Evolutionary conservation across 2,329 filamentous ascomycete genomes (phyloP).

Genomic region (Aspergillus fructus): DNA sequence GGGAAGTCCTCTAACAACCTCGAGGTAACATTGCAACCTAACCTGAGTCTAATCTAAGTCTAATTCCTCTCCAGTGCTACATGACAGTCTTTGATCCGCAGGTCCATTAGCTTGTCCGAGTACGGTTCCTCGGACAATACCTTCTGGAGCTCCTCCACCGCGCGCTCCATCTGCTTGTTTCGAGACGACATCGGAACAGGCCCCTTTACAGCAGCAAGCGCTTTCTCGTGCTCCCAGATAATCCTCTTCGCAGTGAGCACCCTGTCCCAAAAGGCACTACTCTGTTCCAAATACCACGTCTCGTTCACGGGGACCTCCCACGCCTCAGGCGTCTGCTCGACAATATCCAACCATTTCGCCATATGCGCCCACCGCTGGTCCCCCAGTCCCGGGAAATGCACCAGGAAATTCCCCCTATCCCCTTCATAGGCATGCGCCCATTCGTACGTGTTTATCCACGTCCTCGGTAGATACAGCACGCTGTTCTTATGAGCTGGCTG

Average conservation of each 20-base stretch:
- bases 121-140: constrained; percentile 14
- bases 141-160: constrained; percentile 9
- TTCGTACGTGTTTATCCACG: constrained; percentile 31
- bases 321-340: constrained; percentile 18
- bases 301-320: constrained; percentile 25
- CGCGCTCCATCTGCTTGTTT: background rate
- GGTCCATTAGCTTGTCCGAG: constrained; percentile 13
- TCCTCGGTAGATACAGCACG: constrained; percentile 21
- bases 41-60: background rate
- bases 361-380: constrained; percentile 27
- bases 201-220: background rate
- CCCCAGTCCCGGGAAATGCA: constrained; percentile 30
- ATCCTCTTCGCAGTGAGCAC: constrained; percentile 5
- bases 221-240: background rate
- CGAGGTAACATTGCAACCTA: background rate
- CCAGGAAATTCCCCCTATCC: constrained; percentile 27
- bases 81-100: constrained; percentile 15
- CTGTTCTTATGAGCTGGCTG: constrained; percentile 18
- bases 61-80: background rate
- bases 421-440: constrained; percentile 28
- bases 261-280: constrained; percentile 22
- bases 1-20: background rate
- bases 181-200: background rate
- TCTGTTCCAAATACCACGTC: constrained; percentile 21
- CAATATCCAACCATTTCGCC: constrained; percentile 26